Conservation (phyloP, 208 protist genomes). For the Wallacemonas sp. region DNA sequence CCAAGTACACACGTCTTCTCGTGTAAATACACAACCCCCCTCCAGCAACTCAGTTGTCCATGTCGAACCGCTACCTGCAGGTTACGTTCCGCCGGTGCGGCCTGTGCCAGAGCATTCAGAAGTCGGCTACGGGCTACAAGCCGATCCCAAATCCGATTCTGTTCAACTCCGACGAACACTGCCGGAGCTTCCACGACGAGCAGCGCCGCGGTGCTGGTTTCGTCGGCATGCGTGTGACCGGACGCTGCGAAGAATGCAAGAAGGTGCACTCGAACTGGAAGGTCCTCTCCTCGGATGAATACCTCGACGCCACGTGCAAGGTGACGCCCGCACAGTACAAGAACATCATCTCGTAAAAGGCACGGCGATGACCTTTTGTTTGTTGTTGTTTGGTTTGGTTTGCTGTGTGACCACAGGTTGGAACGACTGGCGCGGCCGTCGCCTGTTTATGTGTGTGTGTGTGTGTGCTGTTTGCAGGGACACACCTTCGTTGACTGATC, state of each 20-base stretch:
- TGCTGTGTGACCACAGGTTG: too few relatives aligned
- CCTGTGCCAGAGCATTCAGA: slow-evolving; percentile 64
- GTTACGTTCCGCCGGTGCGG: slow-evolving; percentile 81
- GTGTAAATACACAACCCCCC: too few relatives aligned
- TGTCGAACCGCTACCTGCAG: slow-evolving; percentile 84
- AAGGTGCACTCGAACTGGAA: slow-evolving; percentile 76
- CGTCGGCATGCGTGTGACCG: slow-evolving; percentile 56
- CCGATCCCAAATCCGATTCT: slow-evolving; percentile 88
- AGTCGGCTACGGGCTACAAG: slow-evolving; percentile 69
- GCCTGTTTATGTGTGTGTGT: too few relatives aligned
- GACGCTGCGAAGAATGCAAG: slow-evolving; percentile 63
- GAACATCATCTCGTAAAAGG: slow-evolving; percentile 26
- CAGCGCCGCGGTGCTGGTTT: slow-evolving; percentile 63
- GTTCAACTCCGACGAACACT: slow-evolving; percentile 85
- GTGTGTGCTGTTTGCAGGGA: too few relatives aligned
- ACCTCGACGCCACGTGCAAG: slow-evolving; percentile 65
- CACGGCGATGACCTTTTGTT: too few relatives aligned
- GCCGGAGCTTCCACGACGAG: slow-evolving; percentile 77
- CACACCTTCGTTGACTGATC: too few relatives aligned
- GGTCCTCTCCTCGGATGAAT: slow-evolving; percentile 66
- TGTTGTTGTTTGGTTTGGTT: too few relatives aligned
- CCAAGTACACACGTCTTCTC: too few relatives aligned
- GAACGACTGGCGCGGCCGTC: too few relatives aligned
- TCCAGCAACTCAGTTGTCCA: too few relatives aligned
- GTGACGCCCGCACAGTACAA: slow-evolving; percentile 51